Evolutionary conservation across 768 basidiomycete species (phyloP).

Genomic region (Panaeolus cyanescens): DNA sequence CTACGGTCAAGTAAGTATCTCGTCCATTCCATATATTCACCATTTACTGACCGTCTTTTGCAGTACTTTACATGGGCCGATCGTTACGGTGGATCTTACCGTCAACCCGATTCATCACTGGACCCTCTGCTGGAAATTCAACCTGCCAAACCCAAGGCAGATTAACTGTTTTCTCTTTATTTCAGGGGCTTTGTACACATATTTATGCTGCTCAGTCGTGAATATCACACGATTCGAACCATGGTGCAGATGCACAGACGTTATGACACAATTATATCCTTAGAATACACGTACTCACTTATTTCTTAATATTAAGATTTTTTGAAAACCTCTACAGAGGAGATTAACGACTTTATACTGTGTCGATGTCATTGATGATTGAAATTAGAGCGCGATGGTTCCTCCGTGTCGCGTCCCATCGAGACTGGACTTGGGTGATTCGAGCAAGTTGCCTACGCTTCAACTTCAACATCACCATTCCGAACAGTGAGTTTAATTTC

Average conservation of each 20-base stretch:
- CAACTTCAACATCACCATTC: no score
- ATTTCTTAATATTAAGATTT: conserved; percentile 1
- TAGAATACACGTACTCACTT: conserved; percentile 1
- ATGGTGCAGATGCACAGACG: not conserved
- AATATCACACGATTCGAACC: not conserved
- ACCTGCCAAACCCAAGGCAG: conserved; percentile 27
- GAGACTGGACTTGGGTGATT: no score
- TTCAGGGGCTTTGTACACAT: not conserved
- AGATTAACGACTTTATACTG: no score
- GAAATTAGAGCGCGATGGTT: no score
- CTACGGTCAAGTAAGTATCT: conserved; percentile 76
- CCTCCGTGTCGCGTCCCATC: no score
- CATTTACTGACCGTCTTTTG: conserved; percentile 16
- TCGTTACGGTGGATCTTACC: conserved; percentile 80
- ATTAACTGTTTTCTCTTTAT: conserved; percentile 9
- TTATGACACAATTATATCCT: not conserved
- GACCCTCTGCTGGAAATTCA: conserved; percentile 82
- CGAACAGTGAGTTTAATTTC: no score
- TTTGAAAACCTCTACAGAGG: no score
- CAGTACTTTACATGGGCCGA: conserved; percentile 99
- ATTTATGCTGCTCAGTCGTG: not conserved
- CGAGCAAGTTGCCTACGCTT: no score
- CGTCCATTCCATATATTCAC: not conserved
- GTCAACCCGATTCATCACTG: conserved; percentile 78
- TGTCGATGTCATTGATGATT: no score